Percentiles rank a stretch among this genome's conserved stretches.
Evolutionary conservation across 768 basidiomycete species (phyloP).

Genomic region (Phlegmacium glaucopus): DNA sequence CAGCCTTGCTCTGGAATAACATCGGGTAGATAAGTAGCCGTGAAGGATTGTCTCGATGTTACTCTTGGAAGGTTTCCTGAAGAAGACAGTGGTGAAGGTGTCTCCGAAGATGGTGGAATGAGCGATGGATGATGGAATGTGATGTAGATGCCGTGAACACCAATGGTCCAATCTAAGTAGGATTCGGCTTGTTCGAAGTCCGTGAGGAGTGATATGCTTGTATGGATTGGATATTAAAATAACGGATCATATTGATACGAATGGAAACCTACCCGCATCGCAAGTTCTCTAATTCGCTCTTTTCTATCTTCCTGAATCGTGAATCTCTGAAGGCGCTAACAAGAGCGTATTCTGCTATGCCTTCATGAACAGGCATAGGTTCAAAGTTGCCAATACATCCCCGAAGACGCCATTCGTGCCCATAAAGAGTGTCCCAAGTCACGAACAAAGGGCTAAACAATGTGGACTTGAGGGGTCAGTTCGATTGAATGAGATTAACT

Average conservation of each 20-base stretch:
- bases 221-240: background rate
- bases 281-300: constrained; percentile 71
- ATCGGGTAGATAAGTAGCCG: constrained; percentile 91
- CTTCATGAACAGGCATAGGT: constrained; percentile 66
- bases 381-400: constrained; percentile 97
- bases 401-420: constrained; percentile 61
- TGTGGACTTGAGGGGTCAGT: background rate
- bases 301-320: constrained; percentile 79
- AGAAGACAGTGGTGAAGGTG: constrained; percentile 72
- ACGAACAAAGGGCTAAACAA: constrained; percentile 83
- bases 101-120: constrained; percentile 50
- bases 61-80: constrained; percentile 53
- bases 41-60: constrained; percentile 57
- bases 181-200: constrained; percentile 83
- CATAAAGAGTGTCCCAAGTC: constrained; percentile 85
- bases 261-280: constrained; percentile 78
- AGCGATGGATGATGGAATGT: constrained; percentile 78
- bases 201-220: constrained; percentile 88
- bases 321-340: constrained; percentile 88
- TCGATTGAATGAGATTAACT: background rate
- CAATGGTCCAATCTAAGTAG: constrained; percentile 93
- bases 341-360: constrained; percentile 86
- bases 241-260: too few species aligned
- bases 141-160: constrained; percentile 89
- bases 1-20: constrained; percentile 93